Conservation (phyloP, 371 early-diverging fungal genomes). For the Mucor mucedo region DNA sequence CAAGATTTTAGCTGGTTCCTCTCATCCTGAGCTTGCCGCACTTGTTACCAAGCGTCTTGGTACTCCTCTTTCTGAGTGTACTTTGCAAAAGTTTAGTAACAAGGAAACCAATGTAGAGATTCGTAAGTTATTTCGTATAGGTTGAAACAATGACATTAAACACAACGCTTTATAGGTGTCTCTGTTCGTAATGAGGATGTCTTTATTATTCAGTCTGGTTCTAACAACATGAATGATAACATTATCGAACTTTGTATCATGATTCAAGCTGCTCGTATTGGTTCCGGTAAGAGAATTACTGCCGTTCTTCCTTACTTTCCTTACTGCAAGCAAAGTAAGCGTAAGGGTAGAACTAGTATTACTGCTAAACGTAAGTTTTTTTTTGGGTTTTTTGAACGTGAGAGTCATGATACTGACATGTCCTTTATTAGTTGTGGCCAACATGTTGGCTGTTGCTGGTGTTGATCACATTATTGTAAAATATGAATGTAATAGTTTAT, state of each 20-base stretch:
- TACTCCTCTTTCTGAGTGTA: conserved; percentile 75
- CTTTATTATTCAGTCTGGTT: conserved; percentile 96
- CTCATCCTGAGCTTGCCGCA: conserved; percentile 89
- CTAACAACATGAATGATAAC: conserved; percentile 89
- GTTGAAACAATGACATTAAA: not conserved
- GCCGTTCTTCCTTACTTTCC: conserved; percentile 96
- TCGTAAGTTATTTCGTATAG: conserved; percentile 32
- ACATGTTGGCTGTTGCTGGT: conserved; percentile 94
- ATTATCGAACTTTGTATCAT: conserved; percentile 96
- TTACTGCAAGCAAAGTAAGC: conserved; percentile 96
- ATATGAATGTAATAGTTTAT: not conserved
- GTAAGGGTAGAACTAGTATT: conserved; percentile 96
- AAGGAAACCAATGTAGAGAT: conserved; percentile 75
- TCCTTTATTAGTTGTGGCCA: conserved; percentile 80
- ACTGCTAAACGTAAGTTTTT: conserved; percentile 82
- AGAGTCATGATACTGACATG: not conserved
- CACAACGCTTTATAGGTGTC: conserved; percentile 60
- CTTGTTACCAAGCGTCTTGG: conserved; percentile 84
- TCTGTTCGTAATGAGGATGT: conserved; percentile 96
- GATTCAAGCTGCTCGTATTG: conserved; percentile 92
- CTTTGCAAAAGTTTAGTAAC: conserved; percentile 78
- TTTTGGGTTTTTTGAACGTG: not conserved
- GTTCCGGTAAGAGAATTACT: conserved; percentile 88
- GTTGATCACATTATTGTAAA: conserved; percentile 93
- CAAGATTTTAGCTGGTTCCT: conserved; percentile 92